A percentile compares a stretch with the other conserved stretches of the same genome.
phyloP scores from a whole-genome alignment of 2,329 filamentous ascomycete genomes.

The Talaromyces amestolkiae region DNA sequence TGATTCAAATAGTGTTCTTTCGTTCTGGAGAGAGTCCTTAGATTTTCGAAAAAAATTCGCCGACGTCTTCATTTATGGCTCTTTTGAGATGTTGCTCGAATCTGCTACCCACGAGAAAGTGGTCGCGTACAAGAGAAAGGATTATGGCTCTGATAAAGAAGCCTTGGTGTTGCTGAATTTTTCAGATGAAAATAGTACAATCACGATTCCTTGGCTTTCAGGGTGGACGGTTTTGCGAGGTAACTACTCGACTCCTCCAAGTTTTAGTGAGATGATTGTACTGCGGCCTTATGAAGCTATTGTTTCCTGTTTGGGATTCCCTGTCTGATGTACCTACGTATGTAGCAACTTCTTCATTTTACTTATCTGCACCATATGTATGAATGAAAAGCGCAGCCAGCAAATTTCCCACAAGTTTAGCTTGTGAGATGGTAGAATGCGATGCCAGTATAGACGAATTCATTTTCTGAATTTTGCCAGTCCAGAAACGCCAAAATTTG shows the following conservation, averaged over 20 bases:
- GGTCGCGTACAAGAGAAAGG: neutral
- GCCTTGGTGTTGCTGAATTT: neutral
- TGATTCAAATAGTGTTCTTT: constrained; percentile 51
- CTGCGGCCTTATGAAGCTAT: neutral
- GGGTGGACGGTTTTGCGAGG: neutral
- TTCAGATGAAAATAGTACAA: neutral
- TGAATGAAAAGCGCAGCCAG: neutral
- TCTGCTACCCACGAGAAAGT: neutral
- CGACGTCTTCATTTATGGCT: neutral
- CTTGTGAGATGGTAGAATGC: no score
- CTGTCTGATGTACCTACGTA: neutral
- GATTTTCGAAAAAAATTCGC: neutral
- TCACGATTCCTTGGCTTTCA: neutral
- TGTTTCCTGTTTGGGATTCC: neutral
- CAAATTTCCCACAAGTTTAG: no score
- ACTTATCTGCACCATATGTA: neutral
- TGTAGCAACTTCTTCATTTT: neutral
- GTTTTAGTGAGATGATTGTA: neutral
- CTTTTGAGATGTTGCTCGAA: neutral
- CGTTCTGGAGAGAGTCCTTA: constrained; percentile 52
- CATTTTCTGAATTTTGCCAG: no score
- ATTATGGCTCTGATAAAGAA: neutral
- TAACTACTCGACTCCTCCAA: neutral
- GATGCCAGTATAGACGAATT: no score
- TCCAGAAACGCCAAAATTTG: no score